A percentile compares a stretch with the other conserved stretches of the same genome.
phyloP scores from a whole-genome alignment of 257 asterid genomes.

The Nicotiana tomentosiformis region DNA sequence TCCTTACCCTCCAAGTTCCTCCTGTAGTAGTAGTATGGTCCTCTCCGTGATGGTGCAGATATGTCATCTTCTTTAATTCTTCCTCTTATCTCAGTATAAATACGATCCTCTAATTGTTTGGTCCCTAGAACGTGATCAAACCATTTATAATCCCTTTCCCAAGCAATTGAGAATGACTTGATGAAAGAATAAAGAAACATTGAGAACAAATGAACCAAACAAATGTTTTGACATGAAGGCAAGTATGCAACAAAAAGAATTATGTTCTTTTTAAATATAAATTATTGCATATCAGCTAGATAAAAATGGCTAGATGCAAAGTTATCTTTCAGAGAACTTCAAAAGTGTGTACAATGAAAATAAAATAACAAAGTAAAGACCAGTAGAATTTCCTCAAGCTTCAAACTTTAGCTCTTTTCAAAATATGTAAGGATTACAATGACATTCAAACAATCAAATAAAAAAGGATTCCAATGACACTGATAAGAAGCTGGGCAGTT shows the following conservation, averaged over 20 bases:
- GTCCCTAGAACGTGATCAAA: conserved; percentile 40
- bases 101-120: conserved; percentile 65
- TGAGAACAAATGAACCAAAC: background rate
- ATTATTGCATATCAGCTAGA: background rate
- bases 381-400: background rate
- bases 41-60: conserved; percentile 63
- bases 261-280: background rate
- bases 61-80: conserved; percentile 90
- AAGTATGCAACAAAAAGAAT: background rate
- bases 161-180: background rate
- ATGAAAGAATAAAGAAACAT: background rate
- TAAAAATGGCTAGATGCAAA: background rate
- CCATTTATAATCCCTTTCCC: conserved; percentile 11
- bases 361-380: background rate
- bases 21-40: conserved; percentile 70
- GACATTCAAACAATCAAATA: background rate
- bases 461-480: background rate
- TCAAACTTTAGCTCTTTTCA: background rate
- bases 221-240: background rate
- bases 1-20: conserved; percentile 90
- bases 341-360: background rate
- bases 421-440: background rate
- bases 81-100: conserved; percentile 73
- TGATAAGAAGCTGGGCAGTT: background rate
- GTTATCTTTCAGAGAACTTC: background rate